These are phyloP conservation scores for Magnolia sinica DNA, from an alignment of 164 flowering plant genomes.

Conservation along the genomic window DNA sequence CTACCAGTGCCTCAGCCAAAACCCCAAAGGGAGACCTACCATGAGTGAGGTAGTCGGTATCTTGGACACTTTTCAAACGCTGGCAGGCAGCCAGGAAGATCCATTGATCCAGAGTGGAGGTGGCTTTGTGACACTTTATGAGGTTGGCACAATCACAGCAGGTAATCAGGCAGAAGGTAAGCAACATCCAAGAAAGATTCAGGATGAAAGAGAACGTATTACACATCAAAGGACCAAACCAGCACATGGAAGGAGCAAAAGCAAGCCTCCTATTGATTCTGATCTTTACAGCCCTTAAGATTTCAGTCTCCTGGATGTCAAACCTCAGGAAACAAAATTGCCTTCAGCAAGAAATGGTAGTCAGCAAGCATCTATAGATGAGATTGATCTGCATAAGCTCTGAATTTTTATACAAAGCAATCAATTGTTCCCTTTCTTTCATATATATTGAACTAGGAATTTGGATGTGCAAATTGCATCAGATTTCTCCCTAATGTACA, in stretches of 20 bases:
- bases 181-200: slow-evolving; percentile 8
- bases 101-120: slow-evolving; percentile 18
- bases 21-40: slow-evolving; percentile 83
- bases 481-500: too few species aligned
- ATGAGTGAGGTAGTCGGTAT: slow-evolving; percentile 84
- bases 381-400: slow-evolving; percentile 12
- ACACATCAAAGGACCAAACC: slow-evolving; percentile 7
- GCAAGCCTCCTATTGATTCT: slow-evolving; percentile 36
- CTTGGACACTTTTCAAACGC: slow-evolving; percentile 54
- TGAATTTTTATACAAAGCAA: not conserved
- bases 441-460: not conserved
- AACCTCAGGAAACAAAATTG: slow-evolving; percentile 8
- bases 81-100: slow-evolving; percentile 15
- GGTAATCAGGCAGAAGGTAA: slow-evolving; percentile 2
- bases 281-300: slow-evolving; percentile 26
- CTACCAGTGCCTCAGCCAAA: slow-evolving; percentile 85
- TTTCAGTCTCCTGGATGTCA: slow-evolving; percentile 13
- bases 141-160: slow-evolving; percentile 38
- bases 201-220: slow-evolving; percentile 13
- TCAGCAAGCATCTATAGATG: not conserved
- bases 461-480: too few species aligned
- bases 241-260: slow-evolving; percentile 41
- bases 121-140: slow-evolving; percentile 45
- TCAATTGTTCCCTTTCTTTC: not conserved
- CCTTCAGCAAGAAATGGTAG: slow-evolving; percentile 17